Conservation (phyloP, 2,329 filamentous ascomycete species). For the Xylaria digitata region DNA sequence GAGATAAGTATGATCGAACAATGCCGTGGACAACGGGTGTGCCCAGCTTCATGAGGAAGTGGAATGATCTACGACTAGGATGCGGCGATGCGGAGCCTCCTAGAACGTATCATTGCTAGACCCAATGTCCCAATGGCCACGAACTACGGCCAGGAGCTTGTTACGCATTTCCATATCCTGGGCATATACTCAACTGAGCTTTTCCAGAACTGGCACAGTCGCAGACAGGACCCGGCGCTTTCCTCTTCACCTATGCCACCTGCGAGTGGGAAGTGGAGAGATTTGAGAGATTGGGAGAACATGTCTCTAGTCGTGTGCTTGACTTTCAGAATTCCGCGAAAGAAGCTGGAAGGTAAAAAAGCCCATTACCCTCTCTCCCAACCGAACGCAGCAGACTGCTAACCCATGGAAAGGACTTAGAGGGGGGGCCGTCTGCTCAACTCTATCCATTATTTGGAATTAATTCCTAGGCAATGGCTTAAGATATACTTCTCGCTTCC, state of each 20-base stretch:
- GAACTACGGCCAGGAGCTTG: not conserved
- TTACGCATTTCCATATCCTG: constrained; percentile 50
- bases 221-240: not conserved
- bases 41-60: too few species aligned
- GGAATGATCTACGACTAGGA: constrained; percentile 51
- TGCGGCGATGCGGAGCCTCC: constrained; percentile 44
- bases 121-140: constrained; percentile 41
- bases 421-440: not conserved
- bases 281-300: constrained; percentile 34
- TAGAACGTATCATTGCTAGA: constrained; percentile 50
- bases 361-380: not conserved
- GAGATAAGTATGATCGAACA: not conserved
- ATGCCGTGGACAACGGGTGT: too few species aligned
- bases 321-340: constrained; percentile 38
- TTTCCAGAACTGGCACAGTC: constrained; percentile 6
- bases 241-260: not conserved
- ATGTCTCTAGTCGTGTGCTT: constrained; percentile 39
- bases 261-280: constrained; percentile 6
- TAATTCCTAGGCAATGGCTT: not conserved
- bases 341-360: constrained; percentile 21
- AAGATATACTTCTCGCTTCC: too few species aligned
- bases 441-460: not conserved
- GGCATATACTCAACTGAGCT: constrained; percentile 44
- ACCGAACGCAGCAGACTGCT: not conserved
- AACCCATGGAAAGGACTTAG: not conserved